phyloP scores from a whole-genome alignment of 805 yeast species.

The Spathaspora arborariae region DNA sequence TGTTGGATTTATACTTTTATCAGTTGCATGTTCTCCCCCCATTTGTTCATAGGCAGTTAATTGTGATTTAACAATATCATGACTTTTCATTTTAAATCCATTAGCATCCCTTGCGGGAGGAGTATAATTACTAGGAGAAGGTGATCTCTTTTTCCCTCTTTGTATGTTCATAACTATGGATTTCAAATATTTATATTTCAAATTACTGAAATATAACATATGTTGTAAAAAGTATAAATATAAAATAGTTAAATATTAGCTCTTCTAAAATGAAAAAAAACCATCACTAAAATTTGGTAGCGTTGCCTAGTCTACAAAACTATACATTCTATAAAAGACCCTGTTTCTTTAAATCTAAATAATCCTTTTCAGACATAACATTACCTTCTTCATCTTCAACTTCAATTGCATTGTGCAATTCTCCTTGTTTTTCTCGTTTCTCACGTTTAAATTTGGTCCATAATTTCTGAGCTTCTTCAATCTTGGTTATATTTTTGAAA shows the following conservation, averaged over 20 bases:
- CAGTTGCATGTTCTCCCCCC: slow-evolving; percentile 28
- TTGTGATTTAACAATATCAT: slow-evolving; percentile 41
- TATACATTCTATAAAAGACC: slow-evolving; percentile 56
- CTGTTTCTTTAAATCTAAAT: slow-evolving; percentile 81
- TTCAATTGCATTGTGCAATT: slow-evolving; percentile 59
- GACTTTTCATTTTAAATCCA: slow-evolving; percentile 47
- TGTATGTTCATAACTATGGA: neutral
- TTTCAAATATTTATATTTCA: neutral
- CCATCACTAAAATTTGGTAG: neutral
- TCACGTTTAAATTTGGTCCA: slow-evolving; percentile 45
- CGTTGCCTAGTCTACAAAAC: neutral
- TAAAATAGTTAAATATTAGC: too few relatives aligned
- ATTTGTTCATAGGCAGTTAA: slow-evolving; percentile 38
- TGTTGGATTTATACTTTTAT: slow-evolving; percentile 17
- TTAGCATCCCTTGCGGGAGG: slow-evolving; percentile 32
- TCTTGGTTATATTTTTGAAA: slow-evolving; percentile 62
- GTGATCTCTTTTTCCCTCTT: slow-evolving; percentile 12
- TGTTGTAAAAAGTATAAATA: too few relatives aligned
- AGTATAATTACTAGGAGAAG: slow-evolving; percentile 6
- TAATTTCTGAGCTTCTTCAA: slow-evolving; percentile 64
- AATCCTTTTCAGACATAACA: slow-evolving; percentile 81
- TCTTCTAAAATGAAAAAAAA: too few relatives aligned
- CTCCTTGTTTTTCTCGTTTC: slow-evolving; percentile 32
- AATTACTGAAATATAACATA: neutral
- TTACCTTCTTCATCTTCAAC: slow-evolving; percentile 93